Percentiles rank a stretch among this genome's conserved stretches.
Evolutionary conservation across 768 basidiomycete genomes (phyloP).

Genomic region (Phanerodontia chrysosporium): DNA sequence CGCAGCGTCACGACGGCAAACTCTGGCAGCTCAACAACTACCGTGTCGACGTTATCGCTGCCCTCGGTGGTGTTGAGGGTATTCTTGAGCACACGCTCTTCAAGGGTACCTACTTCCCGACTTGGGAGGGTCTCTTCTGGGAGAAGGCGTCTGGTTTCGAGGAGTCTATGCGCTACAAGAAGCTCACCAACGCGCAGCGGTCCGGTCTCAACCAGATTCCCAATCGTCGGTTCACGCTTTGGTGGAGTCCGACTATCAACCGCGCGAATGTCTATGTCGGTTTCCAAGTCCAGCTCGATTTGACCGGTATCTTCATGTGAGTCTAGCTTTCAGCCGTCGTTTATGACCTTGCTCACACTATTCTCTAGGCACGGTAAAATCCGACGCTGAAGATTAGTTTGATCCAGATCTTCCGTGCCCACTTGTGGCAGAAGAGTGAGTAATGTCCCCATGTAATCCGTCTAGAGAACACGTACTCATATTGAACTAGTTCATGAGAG

Average conservation of each 20-base stretch:
- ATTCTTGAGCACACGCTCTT: slow-evolving; percentile 96
- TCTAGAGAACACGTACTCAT: slow-evolving; percentile 2
- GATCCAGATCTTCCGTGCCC: slow-evolving; percentile 99
- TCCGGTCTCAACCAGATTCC: slow-evolving; percentile 98
- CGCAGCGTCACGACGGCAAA: slow-evolving; percentile 93
- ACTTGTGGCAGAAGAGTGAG: slow-evolving; percentile 99
- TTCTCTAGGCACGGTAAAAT: slow-evolving; percentile 88
- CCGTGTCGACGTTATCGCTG: slow-evolving; percentile 98
- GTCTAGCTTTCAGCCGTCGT: slow-evolving; percentile 15
- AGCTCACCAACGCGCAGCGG: slow-evolving; percentile 96
- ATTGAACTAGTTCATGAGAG: slow-evolving; percentile 72
- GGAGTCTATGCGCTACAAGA: slow-evolving; percentile 93
- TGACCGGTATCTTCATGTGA: slow-evolving; percentile 94
- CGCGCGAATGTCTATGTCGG: slow-evolving; percentile 99
- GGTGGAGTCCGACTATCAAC: slow-evolving; percentile 99
- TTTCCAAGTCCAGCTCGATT: slow-evolving; percentile 98
- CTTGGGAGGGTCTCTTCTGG: slow-evolving; percentile 99
- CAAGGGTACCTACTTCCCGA: slow-evolving; percentile 97
- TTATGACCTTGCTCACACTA: slow-evolving; percentile 10
- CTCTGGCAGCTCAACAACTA: slow-evolving; percentile 98
- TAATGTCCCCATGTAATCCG: slow-evolving; percentile 27
- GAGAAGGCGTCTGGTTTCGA: slow-evolving; percentile 98
- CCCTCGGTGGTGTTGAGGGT: slow-evolving; percentile 92
- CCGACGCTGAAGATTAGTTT: slow-evolving; percentile 95
- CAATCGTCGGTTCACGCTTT: slow-evolving; percentile 97